Conservation (phyloP, 169 alveolate genomes). For the Babesia divergens region DNA sequence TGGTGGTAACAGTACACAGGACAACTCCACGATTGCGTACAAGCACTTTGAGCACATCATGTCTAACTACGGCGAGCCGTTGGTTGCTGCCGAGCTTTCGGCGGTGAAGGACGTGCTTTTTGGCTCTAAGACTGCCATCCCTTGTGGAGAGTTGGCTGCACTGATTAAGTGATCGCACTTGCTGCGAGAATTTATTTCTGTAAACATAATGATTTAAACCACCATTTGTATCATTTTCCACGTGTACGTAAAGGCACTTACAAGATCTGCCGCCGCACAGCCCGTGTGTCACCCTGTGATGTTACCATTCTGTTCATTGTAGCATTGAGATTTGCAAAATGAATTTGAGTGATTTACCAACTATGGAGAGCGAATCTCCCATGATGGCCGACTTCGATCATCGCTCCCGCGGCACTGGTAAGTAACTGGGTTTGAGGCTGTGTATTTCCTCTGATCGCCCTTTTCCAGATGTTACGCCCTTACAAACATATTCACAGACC, state of each 20-base stretch:
- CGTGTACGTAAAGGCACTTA: background rate
- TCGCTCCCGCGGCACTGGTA: constrained; percentile 24
- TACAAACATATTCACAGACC: constrained; percentile 14
- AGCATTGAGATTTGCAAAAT: background rate
- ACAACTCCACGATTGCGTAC: constrained; percentile 2
- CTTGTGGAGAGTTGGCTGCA: constrained; percentile 31
- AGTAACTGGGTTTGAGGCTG: background rate
- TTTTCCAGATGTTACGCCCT: background rate
- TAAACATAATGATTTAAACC: background rate
- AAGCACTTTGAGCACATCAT: constrained; percentile 49
- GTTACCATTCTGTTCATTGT: background rate
- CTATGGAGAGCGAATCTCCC: constrained; percentile 60
- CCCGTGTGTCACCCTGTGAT: background rate
- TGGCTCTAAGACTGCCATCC: background rate
- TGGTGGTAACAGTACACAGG: constrained; percentile 9
- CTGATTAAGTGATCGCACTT: background rate
- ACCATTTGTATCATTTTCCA: background rate
- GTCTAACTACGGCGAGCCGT: constrained; percentile 66
- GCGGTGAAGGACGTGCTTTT: constrained; percentile 32
- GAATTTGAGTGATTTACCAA: constrained; percentile 30
- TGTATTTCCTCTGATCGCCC: background rate
- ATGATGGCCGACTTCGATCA: constrained; percentile 37
- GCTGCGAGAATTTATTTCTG: background rate
- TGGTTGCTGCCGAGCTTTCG: constrained; percentile 49
- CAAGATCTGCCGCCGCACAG: background rate